Conservation (phyloP, 1,284 basidiomycete genomes). For the Kwoniella shivajii region DNA sequence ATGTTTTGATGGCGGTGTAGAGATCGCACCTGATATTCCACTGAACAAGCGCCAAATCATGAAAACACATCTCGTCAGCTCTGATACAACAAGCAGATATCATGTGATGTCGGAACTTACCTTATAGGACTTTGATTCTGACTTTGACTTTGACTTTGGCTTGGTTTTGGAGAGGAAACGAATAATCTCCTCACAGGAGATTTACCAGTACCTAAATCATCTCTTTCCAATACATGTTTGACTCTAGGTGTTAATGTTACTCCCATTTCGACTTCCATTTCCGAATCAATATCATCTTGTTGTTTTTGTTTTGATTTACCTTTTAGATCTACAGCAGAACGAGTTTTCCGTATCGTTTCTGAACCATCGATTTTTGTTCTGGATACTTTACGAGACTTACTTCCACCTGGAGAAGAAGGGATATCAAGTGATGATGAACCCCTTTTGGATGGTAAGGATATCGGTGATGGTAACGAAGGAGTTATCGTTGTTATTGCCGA, state of each 20-base stretch:
- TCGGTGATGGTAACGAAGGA: conserved; percentile 23
- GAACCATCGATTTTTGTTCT: conserved; percentile 13
- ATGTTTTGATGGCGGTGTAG: conserved; percentile 11
- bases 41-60: no score
- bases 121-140: conserved; percentile 6
- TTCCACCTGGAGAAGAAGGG: conserved; percentile 10
- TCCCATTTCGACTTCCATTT: background rate
- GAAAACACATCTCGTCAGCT: conserved; percentile 7
- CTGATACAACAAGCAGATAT: background rate
- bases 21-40: conserved; percentile 28
- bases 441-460: conserved; percentile 23
- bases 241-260: conserved; percentile 24
- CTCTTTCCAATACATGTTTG: conserved; percentile 25
- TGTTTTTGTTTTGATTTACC: conserved; percentile 4
- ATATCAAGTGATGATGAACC: conserved; percentile 8
- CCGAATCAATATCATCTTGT: background rate
- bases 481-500: background rate
- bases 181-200: conserved; percentile 41
- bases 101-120: no score
- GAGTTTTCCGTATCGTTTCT: conserved; percentile 14
- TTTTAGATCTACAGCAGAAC: background rate
- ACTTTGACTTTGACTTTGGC: background rate
- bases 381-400: conserved; percentile 9
- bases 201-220: conserved; percentile 34
- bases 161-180: no score